These are phyloP conservation scores for Globisporangium parvum DNA, from an alignment of 352 stramenopile genomes.

Conservation along the genomic window DNA sequence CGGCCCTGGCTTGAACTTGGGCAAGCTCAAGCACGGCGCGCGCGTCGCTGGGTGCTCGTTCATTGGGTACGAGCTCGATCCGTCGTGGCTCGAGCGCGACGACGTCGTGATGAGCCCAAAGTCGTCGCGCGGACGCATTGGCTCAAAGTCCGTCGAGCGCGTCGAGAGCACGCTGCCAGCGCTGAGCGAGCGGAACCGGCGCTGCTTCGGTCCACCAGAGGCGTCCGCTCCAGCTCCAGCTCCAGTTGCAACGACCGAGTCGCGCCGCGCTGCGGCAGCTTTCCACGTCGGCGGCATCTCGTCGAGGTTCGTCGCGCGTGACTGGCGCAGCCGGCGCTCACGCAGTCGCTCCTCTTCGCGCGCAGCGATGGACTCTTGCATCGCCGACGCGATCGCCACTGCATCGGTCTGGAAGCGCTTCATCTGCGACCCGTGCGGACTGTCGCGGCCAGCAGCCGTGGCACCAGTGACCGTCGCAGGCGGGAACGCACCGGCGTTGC, in stretches of 20 bases:
- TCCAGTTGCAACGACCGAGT: slow-evolving; percentile 4
- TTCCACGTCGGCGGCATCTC: slow-evolving; percentile 17
- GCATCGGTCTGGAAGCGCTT: slow-evolving; percentile 69
- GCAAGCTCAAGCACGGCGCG: slow-evolving; percentile 59
- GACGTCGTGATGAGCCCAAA: slow-evolving; percentile 29
- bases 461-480: slow-evolving; percentile 12
- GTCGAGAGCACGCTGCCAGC: slow-evolving; percentile 58
- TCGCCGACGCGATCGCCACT: slow-evolving; percentile 47
- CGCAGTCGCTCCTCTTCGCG: slow-evolving; percentile 42
- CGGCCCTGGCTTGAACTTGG: slow-evolving; percentile 48
- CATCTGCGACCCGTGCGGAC: slow-evolving; percentile 22
- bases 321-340: slow-evolving; percentile 25
- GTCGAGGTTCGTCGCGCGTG: slow-evolving; percentile 35
- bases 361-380: slow-evolving; percentile 36
- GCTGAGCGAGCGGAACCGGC: slow-evolving; percentile 54
- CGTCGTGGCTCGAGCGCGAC: slow-evolving; percentile 19
- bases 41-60: slow-evolving; percentile 28
- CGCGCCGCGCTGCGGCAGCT: slow-evolving; percentile 12
- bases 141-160: slow-evolving; percentile 18
- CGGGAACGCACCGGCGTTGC: not conserved
- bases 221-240: not conserved
- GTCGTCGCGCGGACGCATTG: slow-evolving; percentile 33
- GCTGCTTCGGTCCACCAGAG: not conserved
- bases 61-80: slow-evolving; percentile 6
- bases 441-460: slow-evolving; percentile 11